Conservation (phyloP, 306 rosid species). For the Dicorynia guianensis region DNA sequence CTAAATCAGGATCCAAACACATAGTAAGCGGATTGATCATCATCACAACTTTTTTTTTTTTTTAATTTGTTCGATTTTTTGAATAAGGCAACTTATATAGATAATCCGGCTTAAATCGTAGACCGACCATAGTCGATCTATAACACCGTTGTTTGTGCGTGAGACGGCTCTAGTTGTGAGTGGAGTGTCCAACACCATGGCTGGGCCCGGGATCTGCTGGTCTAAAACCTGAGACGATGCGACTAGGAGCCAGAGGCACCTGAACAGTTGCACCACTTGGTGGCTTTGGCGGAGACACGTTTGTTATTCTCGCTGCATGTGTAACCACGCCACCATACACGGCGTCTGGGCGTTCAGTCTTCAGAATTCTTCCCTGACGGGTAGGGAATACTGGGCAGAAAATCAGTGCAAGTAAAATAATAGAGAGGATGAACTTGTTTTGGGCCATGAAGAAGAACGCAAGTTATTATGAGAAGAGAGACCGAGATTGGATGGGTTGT, state of each 20-base stretch:
- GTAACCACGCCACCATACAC: not conserved
- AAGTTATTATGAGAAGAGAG: too few relatives aligned
- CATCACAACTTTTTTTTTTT: not conserved
- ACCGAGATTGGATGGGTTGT: not conserved
- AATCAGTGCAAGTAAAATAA: conserved; percentile 41
- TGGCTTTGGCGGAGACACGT: conserved; percentile 45
- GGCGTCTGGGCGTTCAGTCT: conserved; percentile 7
- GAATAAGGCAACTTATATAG: not conserved
- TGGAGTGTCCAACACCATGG: conserved; percentile 72
- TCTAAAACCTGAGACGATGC: conserved; percentile 47
- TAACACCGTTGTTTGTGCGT: too few relatives aligned
- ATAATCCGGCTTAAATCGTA: too few relatives aligned
- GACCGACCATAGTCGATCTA: not conserved
- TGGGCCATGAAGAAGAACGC: conserved; percentile 41
- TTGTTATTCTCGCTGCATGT: not conserved
- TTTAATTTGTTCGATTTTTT: not conserved
- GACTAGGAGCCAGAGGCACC: conserved; percentile 38
- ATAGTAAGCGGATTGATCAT: not conserved
- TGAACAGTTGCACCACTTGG: conserved; percentile 27
- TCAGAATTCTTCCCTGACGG: conserved; percentile 51
- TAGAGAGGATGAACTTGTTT: conserved; percentile 20
- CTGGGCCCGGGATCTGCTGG: conserved; percentile 85
- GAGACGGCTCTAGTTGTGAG: conserved; percentile 49
- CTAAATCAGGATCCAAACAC: too few relatives aligned
- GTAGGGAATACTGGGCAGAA: conserved; percentile 24